Evolutionary conservation across 352 stramenopile genomes (phyloP).

Genomic region (Hyaloperonospora brassicae): DNA sequence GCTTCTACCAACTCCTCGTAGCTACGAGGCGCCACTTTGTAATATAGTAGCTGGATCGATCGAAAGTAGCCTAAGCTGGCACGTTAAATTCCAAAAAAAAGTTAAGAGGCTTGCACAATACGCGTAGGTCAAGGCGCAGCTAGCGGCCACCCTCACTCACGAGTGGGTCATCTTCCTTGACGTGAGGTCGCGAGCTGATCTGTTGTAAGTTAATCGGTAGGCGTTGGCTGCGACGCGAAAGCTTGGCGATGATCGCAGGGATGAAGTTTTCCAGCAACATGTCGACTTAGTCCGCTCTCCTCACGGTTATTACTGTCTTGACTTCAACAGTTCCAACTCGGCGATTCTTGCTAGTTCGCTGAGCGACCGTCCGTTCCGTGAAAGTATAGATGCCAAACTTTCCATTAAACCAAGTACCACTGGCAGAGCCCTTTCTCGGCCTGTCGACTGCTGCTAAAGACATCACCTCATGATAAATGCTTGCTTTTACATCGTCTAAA

Average conservation of each 20-base stretch:
- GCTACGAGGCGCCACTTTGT: not conserved
- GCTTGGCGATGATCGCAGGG: not conserved
- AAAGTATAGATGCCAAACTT: too few relatives aligned
- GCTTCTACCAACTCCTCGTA: not conserved
- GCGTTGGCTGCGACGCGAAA: not conserved
- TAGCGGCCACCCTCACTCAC: too few relatives aligned
- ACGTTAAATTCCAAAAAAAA: not conserved
- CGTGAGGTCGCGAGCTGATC: not conserved
- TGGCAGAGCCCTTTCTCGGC: too few relatives aligned
- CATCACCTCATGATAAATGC: too few relatives aligned
- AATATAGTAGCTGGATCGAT: not conserved
- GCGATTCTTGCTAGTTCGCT: not conserved
- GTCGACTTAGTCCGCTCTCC: not conserved
- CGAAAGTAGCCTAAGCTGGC: not conserved
- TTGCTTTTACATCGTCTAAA: too few relatives aligned
- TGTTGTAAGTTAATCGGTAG: not conserved
- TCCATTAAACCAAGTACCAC: too few relatives aligned
- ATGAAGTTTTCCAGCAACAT: constrained; percentile 2
- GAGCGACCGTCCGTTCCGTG: too few relatives aligned
- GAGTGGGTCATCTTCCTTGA: too few relatives aligned
- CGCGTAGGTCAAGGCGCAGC: too few relatives aligned
- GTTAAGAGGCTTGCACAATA: not conserved
- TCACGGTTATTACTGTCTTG: not conserved
- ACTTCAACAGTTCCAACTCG: not conserved
- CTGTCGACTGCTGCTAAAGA: too few relatives aligned